Base-by-base conservation (phyloP, 1,139 yeast species). In the Pichia sp. region DNA sequence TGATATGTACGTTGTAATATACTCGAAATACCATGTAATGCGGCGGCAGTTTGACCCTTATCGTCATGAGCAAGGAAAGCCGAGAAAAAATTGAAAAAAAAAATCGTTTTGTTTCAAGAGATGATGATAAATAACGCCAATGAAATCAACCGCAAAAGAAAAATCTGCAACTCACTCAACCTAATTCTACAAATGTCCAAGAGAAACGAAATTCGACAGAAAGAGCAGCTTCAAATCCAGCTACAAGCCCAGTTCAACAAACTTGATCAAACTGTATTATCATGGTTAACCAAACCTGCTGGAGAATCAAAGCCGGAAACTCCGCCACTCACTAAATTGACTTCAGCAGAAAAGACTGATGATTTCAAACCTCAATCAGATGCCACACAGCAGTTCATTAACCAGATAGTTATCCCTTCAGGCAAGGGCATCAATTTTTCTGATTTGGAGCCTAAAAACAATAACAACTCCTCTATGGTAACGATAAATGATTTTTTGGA, bases 171-270 rank as follows among this genome's bases (percentile, higher is more conserved):
- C 29, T 5, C 7, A 26, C 29, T 26, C 29, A 26, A 23, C n/a
- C 42, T 8, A 10, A 15, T 4, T 8, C n/a, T 26, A 30, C n/a
- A 8, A n/a, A 62, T 61, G 64, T 61, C 62, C 2, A 63, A 59
- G 34, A 47, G 62, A 31, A 59, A 60, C 30, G 64, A 66, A 36
- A 63, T 63, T 8, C 57, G 76, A 60, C 64, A 70, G 50, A 80
- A 80, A 61, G 78, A 80, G 57, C 75, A 73, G 44, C 69, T 80
- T 13, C 84, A 78, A 60, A 74, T 80, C 15, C 71, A 71, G 58
- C 74, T 80, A 62, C 81, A 77, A 62, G 69, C 76, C 8, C 73
- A 78, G 4, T 64, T 80, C 15, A 61, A 74, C 7, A 71, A 70
- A 45, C 73, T 72, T 32, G 74, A 74, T 56, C 61, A 67, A 19